Evolutionary conservation across 257 asterid genomes (phyloP), one percentile per base, ranked within the genome.

Genomic region (Jaltomata sinuosa): DNA sequence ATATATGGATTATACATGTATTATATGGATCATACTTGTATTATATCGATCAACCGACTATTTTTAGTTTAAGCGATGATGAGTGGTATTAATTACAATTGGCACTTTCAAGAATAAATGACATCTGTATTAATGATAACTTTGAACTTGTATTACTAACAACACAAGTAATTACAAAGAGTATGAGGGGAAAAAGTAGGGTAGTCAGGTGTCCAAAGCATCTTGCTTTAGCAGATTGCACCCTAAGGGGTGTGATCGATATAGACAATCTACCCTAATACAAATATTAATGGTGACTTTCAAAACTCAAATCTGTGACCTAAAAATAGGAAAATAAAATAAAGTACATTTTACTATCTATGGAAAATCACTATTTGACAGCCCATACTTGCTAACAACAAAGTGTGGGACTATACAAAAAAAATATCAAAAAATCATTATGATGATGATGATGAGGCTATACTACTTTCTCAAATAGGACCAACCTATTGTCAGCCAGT

Each of bases 401-500:
- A 50, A 62, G 71, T 65, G 25, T 65, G 74, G 32, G 21, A 69
- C 53, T 38, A 38, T 47, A 38, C 8, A 7, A 38, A 38, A 38
- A 69, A 18, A 8, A 12, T 12, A 62, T 27, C 10, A 65, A 38
- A 4, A 36, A n/a, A 22, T 31, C 18, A 29, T 62, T 62, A 62
- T 27, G 11, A 11, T 57, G 59, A 53, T 6, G 61, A 83, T 80
- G 71, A 86, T 16, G 84, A 79, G 81, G 87, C 87, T 6, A 87
- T 88, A 71, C 14, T 72, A 81, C 55, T 89, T 89, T 89, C 87
- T 85, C 84, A 29, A 89, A 89, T 22, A 42, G 83, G 54, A 62
- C 85, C 69, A 89, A 83, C 74, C 90, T 89, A 54, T 89, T 87
- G 69, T 87, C 87, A 64, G 84, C 84, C 8, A 89, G 68, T 34